These are phyloP conservation scores for Pterulicium gracile DNA, from an alignment of 1,284 basidiomycete species.

Conservation along the genomic window DNA sequence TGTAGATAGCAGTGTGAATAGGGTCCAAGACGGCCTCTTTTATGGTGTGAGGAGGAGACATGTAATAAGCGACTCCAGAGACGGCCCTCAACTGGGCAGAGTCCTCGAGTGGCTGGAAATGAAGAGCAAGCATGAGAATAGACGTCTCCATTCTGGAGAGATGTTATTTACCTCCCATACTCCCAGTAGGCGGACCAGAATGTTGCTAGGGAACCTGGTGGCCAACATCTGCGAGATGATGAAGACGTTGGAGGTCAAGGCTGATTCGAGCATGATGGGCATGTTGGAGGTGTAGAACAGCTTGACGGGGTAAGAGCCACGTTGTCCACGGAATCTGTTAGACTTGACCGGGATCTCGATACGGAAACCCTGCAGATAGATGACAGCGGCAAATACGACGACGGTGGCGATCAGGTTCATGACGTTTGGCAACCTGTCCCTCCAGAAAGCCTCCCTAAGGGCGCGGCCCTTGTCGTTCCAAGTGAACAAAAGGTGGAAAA, in stretches of 20 bases:
- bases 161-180: constrained; percentile 79
- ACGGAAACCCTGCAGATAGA: constrained; percentile 98
- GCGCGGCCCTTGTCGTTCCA: constrained; percentile 98
- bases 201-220: constrained; percentile 83
- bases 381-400: constrained; percentile 88
- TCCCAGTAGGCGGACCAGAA: constrained; percentile 86
- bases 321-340: constrained; percentile 92
- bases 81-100: constrained; percentile 86
- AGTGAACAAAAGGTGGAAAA: constrained; percentile 97
- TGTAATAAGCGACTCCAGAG: constrained; percentile 95
- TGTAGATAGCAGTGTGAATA: constrained; percentile 88
- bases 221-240: constrained; percentile 96
- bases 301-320: constrained; percentile 94
- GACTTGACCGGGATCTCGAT: constrained; percentile 98
- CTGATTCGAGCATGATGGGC: constrained; percentile 99
- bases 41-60: constrained; percentile 91
- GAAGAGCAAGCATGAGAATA: constrained; percentile 4
- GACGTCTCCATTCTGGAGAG: constrained; percentile 1
- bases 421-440: constrained; percentile 92
- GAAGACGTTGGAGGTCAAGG: constrained; percentile 91
- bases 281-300: constrained; percentile 99
- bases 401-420: constrained; percentile 96
- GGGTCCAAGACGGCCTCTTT: constrained; percentile 84
- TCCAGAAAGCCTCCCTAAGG: constrained; percentile 96
- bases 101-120: constrained; percentile 74